A percentile compares a stretch with the other conserved stretches of the same genome.
These are phyloP conservation scores for button mushroom (Agaricus bisporus) DNA, from an alignment of 768 basidiomycete species.

Conservation along the genomic window DNA sequence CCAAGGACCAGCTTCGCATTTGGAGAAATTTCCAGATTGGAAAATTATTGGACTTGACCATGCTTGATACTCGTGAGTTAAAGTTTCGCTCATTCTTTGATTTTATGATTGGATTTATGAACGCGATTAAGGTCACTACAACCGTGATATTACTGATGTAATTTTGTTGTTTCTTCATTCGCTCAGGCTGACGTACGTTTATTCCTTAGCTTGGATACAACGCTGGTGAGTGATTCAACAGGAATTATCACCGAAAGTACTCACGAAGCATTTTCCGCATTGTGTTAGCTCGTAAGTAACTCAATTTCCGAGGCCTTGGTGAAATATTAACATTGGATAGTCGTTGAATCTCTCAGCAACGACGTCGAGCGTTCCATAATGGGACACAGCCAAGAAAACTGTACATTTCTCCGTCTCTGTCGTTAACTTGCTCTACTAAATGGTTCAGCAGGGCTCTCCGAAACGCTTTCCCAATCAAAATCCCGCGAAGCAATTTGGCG, in stretches of 20 bases:
- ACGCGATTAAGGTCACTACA: conserved; percentile 37
- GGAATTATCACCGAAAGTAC: too few species aligned
- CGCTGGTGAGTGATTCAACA: conserved; percentile 26
- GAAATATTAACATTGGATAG: not conserved
- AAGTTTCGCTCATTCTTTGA: not conserved
- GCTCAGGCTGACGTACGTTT: not conserved
- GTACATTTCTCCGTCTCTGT: conserved; percentile 20
- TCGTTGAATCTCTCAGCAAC: conserved; percentile 4
- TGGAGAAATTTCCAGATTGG: conserved; percentile 63
- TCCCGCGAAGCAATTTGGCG: conserved; percentile 47
- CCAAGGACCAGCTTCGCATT: conserved; percentile 49
- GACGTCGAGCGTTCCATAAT: conserved; percentile 42
- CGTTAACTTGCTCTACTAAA: not conserved
- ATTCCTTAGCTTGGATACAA: conserved; percentile 39
- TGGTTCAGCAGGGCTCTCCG: conserved; percentile 32
- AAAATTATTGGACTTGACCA: conserved; percentile 52
- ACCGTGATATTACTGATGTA: conserved; percentile 53
- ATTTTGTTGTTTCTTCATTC: conserved; percentile 10
- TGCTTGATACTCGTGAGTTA: conserved; percentile 53
- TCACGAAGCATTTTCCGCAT: not conserved
- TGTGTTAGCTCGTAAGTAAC: conserved; percentile 11
- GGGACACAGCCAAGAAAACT: conserved; percentile 49
- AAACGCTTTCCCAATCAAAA: conserved; percentile 40
- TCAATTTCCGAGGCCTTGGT: not conserved
- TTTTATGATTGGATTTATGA: not conserved